Evolutionary conservation across 169 alveolate genomes (phyloP).

Genomic region (Miamiensis avidus): DNA sequence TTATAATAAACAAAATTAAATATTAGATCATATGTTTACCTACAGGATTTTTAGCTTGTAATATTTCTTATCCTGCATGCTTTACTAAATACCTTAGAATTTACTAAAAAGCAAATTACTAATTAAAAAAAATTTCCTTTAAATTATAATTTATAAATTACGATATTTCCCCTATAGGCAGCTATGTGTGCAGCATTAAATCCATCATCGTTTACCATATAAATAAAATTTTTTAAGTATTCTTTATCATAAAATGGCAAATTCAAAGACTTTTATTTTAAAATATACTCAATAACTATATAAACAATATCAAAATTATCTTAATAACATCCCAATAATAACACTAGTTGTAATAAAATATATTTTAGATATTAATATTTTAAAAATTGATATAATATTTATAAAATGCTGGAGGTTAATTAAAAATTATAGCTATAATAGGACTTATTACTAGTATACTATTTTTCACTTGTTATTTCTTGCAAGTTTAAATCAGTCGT

Average conservation of each 20-base stretch:
- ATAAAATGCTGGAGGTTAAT: no score
- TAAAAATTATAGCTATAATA: no score
- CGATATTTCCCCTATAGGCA: not conserved
- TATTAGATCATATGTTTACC: no score
- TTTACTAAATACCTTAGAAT: not conserved
- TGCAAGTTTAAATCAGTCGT: no score
- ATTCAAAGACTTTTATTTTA: not conserved
- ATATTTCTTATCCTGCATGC: not conserved
- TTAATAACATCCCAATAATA: not conserved
- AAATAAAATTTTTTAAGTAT: no score
- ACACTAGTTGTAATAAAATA: not conserved
- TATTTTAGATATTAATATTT: no score
- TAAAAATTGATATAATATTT: no score
- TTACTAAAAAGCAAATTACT: not conserved
- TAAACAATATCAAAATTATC: not conserved
- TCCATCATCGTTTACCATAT: not conserved
- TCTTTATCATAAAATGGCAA: not conserved
- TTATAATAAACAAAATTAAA: not conserved
- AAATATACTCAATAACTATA: no score
- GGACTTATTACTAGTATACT: no score
- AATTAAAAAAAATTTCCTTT: not conserved
- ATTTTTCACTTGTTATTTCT: no score
- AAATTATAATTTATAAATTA: no score
- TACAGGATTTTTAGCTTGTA: no score
- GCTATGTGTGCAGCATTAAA: not conserved